A percentile compares a stretch with the other conserved stretches of the same genome.
Conservation (phyloP, 306 rosid species). For the Malus sieversii region DNA sequence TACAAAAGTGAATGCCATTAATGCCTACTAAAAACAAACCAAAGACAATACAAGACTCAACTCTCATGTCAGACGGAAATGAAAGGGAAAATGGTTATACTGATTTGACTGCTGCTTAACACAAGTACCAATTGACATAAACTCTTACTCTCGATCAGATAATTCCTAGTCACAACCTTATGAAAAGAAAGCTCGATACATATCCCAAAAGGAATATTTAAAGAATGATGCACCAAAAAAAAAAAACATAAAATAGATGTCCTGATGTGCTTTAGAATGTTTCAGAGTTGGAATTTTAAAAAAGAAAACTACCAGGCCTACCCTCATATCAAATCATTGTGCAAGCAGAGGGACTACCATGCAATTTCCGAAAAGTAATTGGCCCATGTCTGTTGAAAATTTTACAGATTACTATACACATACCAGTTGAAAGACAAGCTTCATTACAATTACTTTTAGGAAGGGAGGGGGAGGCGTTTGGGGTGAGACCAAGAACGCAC, state of each 20-base stretch:
- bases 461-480: neutral
- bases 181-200: neutral
- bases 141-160: neutral
- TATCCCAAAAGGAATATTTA: neutral
- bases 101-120: neutral
- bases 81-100: neutral
- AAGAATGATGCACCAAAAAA: neutral
- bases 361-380: neutral
- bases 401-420: neutral
- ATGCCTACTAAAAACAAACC: neutral
- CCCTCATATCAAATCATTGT: neutral
- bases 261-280: neutral
- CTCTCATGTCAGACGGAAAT: neutral
- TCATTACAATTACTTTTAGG: neutral
- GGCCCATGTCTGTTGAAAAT: neutral
- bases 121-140: neutral
- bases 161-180: neutral
- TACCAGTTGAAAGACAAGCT: neutral
- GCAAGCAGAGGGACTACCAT: neutral
- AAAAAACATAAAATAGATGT: neutral
- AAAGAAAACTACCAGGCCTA: neutral
- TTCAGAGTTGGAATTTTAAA: neutral
- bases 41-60: neutral
- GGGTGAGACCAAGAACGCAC: neutral
- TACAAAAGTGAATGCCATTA: neutral